Conservation (phyloP, 73 alveolate species). For the Paramecium caudatum region DNA sequence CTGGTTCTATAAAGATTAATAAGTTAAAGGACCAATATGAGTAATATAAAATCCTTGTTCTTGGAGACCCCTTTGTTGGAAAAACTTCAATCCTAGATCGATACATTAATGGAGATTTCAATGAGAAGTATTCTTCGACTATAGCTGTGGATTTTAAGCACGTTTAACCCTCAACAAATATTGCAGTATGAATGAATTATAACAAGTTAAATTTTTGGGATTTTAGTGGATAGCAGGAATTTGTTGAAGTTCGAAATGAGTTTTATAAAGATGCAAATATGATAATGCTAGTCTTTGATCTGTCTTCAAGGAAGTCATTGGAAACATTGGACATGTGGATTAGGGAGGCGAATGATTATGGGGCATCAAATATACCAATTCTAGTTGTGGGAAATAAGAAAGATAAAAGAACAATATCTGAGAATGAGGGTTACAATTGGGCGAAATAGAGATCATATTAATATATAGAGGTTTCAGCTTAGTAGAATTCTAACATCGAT, state of each 20-base stretch:
- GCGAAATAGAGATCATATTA: slow-evolving; percentile 35
- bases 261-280: slow-evolving; percentile 82
- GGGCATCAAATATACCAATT: slow-evolving; percentile 32
- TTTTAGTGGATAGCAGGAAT: slow-evolving; percentile 80
- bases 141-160: slow-evolving; percentile 75
- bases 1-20: slow-evolving; percentile 39
- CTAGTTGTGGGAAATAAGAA: slow-evolving; percentile 40
- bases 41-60: slow-evolving; percentile 47
- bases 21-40: slow-evolving; percentile 11
- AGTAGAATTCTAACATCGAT: slow-evolving; percentile 28
- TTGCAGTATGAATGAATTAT: not conserved
- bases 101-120: slow-evolving; percentile 57
- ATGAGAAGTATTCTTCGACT: slow-evolving; percentile 60
- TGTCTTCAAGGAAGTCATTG: slow-evolving; percentile 74
- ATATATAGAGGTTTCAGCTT: slow-evolving; percentile 18
- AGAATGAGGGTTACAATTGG: slow-evolving; percentile 56
- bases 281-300: slow-evolving; percentile 80
- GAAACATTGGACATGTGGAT: slow-evolving; percentile 80
- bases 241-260: slow-evolving; percentile 85
- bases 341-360: slow-evolving; percentile 20
- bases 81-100: slow-evolving; percentile 53
- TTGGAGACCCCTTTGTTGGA: slow-evolving; percentile 72
- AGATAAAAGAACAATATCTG: slow-evolving; percentile 17
- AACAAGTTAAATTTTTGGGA: slow-evolving; percentile 79
- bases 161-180: slow-evolving; percentile 17